A percentile compares a stretch with the other conserved stretches of the same genome.
Conservation (phyloP, 257 asterid species). For the Solanum chaucha region DNA sequence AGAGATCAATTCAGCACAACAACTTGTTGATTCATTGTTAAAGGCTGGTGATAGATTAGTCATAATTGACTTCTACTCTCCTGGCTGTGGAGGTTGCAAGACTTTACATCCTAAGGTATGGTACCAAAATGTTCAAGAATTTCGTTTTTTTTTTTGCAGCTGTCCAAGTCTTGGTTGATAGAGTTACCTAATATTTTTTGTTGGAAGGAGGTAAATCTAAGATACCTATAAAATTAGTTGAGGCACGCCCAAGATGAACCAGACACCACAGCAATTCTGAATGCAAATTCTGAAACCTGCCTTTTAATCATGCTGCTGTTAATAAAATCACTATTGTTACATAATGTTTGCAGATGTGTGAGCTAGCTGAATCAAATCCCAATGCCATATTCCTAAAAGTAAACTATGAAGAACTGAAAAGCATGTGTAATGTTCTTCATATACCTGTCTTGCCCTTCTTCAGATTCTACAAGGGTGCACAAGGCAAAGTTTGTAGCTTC, state of each 20-base stretch:
- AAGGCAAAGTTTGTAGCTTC: constrained; percentile 34
- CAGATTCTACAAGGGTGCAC: constrained; percentile 27
- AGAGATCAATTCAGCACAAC: constrained; percentile 20
- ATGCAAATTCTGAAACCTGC: no score
- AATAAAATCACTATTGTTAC: not conserved
- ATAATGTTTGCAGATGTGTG: constrained; percentile 22
- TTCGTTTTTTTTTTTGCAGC: not conserved
- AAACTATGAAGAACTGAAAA: constrained; percentile 27
- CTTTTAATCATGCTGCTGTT: not conserved
- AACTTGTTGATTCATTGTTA: constrained; percentile 28
- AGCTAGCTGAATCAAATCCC: constrained; percentile 31
- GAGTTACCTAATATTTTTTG: not conserved
- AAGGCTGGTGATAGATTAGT: constrained; percentile 27
- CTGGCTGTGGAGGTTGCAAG: constrained; percentile 37
- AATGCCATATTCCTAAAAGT: constrained; percentile 30
- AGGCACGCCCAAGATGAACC: accelerated
- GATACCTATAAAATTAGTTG: not conserved
- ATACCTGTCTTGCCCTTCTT: constrained; percentile 31
- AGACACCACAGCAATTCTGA: not conserved
- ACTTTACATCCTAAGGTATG: constrained; percentile 38
- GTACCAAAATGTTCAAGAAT: not conserved
- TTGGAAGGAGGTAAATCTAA: not conserved
- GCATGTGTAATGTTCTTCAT: constrained; percentile 18
- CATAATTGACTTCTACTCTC: constrained; percentile 33
- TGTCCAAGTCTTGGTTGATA: no score